Conservation (phyloP, 2,329 filamentous ascomycete species). For the Clarireedia monteithiana region DNA sequence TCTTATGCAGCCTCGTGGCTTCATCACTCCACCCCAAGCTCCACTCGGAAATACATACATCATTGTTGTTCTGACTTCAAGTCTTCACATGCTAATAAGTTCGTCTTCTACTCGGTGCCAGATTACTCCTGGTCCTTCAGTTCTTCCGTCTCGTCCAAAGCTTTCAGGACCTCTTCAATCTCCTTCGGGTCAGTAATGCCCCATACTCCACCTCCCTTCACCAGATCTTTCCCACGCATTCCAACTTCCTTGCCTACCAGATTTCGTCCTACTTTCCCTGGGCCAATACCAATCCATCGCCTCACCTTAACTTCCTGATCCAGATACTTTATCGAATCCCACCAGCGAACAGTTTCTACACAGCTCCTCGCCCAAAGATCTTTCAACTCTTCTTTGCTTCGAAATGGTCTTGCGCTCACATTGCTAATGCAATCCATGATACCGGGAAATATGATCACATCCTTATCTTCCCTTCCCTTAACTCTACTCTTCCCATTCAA, state of each 20-base stretch:
- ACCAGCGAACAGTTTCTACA: constrained; percentile 91
- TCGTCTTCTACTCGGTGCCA: background rate
- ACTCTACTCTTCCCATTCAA: constrained; percentile 52
- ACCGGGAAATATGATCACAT: constrained; percentile 69
- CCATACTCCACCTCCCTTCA: constrained; percentile 90
- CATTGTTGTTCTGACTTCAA: too few species aligned
- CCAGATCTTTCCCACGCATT: constrained; percentile 66
- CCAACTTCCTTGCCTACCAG: constrained; percentile 93
- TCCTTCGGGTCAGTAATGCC: constrained; percentile 75
- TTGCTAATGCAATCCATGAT: constrained; percentile 76
- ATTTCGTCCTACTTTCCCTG: constrained; percentile 88
- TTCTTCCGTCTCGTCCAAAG: constrained; percentile 55
- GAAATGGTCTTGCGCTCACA: constrained; percentile 72
- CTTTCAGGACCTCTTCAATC: constrained; percentile 59
- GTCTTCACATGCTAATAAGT: too few species aligned
- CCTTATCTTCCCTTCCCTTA: constrained; percentile 45
- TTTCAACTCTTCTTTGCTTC: constrained; percentile 64
- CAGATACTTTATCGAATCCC: constrained; percentile 84
- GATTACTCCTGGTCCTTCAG: constrained; percentile 24
- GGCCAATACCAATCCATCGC: constrained; percentile 86
- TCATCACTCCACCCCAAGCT: constrained; percentile 1
- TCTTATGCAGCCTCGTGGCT: constrained; percentile 14
- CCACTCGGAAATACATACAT: too few species aligned
- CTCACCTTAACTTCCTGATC: constrained; percentile 75
- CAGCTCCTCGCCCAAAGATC: constrained; percentile 73